These are phyloP conservation scores for Talaromyces amestolkiae DNA, from an alignment of 2,329 filamentous ascomycete species.

Conservation along the genomic window DNA sequence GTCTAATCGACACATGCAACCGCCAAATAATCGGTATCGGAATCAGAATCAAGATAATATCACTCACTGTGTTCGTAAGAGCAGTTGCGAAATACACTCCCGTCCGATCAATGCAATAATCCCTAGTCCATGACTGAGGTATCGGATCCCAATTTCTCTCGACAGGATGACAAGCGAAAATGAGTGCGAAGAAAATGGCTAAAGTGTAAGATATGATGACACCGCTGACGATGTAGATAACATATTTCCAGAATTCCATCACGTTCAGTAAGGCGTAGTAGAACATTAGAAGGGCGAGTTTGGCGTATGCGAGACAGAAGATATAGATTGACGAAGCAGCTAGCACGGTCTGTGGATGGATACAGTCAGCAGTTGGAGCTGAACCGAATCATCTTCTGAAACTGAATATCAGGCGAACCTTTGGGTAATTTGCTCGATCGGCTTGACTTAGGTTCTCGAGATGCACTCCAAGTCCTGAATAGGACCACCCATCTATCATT, in stretches of 20 bases:
- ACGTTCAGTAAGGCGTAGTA: constrained; percentile 22
- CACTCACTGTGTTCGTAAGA: constrained; percentile 26
- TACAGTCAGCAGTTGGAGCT: not conserved
- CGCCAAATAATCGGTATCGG: constrained; percentile 22
- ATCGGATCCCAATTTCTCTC: constrained; percentile 24
- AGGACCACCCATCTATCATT: not conserved
- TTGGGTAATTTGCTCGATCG: not conserved
- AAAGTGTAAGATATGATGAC: constrained; percentile 17
- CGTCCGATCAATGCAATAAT: constrained; percentile 22
- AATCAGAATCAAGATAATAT: constrained; percentile 25
- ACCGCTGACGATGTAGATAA: constrained; percentile 14
- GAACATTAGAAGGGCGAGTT: constrained; percentile 24
- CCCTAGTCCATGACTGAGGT: constrained; percentile 11
- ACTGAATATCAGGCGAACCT: not conserved
- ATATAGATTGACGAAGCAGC: constrained; percentile 22
- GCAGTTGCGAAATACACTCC: constrained; percentile 26
- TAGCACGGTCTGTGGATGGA: not conserved
- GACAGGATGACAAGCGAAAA: constrained; percentile 27
- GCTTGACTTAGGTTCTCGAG: not conserved
- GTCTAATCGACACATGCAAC: constrained; percentile 20
- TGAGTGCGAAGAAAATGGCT: constrained; percentile 12
- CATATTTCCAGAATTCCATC: constrained; percentile 7
- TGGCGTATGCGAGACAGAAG: constrained; percentile 24
- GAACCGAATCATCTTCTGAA: too few relatives aligned
- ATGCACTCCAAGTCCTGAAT: constrained; percentile 5